Evolutionary conservation across 257 asterid genomes (phyloP), one percentile per base, ranked within the genome.

Genomic region (Solanum etuberosum): DNA sequence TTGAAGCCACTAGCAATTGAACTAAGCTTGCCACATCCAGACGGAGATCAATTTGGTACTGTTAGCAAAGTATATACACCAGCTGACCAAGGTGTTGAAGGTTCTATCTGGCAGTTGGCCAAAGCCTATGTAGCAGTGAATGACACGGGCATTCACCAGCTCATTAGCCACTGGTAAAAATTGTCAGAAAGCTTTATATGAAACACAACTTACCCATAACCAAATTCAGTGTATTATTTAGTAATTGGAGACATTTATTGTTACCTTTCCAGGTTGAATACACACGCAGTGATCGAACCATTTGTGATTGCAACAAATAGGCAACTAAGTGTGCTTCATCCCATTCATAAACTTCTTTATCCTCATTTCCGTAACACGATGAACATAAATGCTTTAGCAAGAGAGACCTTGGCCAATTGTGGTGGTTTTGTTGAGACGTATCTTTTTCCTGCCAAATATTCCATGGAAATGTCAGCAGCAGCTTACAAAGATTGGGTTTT

Each of bases 131-230:
- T 88, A 43, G 92, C 93, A 12, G 92, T 95, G 48, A 93, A 93
- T 73, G 98, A 95, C 89, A 92, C 94, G 35, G 96, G 98, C 46
- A 89, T 90, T 88, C 98, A 95, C 87, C 94, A 93, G 92, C 92
- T 95, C 87, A 88, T 92, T 10, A 89, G 95, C 78, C 98, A 94
- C 93, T 94, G 98, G 98, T 95, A 94, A 88, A 84, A 86, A 46
- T 27, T 37, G 4, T 74, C 54, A 21, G 48, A 21, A 73, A 37
- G 5, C 16, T 35, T 37, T 37, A 73, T 73, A 37, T 73, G n/a
- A 73, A 73, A 37, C 31, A 37, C 51, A 73, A 73, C 81, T 73
- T 73, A 10, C 3, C 9, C 51, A 35, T 11, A 35, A 37, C 3
- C 82, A 35, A 20, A 73, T 37, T 73, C 51, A 73, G 21, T 73